Base-by-base conservation (phyloP, 345 rosid genomes). In the sweet orange (Citrus sinensis) region DNA sequence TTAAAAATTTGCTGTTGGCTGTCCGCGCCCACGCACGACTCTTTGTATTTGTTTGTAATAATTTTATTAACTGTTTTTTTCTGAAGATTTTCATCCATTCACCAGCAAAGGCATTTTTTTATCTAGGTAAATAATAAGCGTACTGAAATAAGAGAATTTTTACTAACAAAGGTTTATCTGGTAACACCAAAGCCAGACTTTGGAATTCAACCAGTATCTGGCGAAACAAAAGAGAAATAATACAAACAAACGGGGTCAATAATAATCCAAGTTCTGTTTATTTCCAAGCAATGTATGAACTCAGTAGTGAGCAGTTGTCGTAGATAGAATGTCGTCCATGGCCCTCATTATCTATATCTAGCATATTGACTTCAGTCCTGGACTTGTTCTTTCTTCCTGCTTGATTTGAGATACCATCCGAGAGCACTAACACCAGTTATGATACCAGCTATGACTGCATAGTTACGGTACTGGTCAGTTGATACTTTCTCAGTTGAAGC, bases 341-440 rank as follows among this genome's bases (percentile, higher is more conserved):
- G 39, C 46, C 14, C 29, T 59, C 37, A 8, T 40, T 42, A 65
- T 56, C 74, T 16, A 35, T 35, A 35, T 35, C 64, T 6, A 49
- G 63, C 67, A 54, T 16, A 34, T 20, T 35, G 51, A 66, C 19
- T 78, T 89, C 87, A 94, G 73, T 92, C 98, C 74, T 84, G 86
- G 60, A 79, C 89, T 80, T 92, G 85, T 75, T 82, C 91, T 46
- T 94, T 94, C 95, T 94, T 92, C 51, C 83, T 82, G n/a, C 89
- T 84, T 35, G 92, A 89, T 76, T 86, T 89, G 77, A 96, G 80
- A 83, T 94, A 96, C 99, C 98, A 94, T 70, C 99, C 99, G 30
- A 93, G 66, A 35, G 97, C 92, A 79, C 91, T 95, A 9, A 88
- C 9, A 20, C 65, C 76, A 6, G 99, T 86, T 73, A 92, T 67